Base-by-base conservation (phyloP, 1,139 yeast genomes). In the Insectozyma bohioensis region DNA sequence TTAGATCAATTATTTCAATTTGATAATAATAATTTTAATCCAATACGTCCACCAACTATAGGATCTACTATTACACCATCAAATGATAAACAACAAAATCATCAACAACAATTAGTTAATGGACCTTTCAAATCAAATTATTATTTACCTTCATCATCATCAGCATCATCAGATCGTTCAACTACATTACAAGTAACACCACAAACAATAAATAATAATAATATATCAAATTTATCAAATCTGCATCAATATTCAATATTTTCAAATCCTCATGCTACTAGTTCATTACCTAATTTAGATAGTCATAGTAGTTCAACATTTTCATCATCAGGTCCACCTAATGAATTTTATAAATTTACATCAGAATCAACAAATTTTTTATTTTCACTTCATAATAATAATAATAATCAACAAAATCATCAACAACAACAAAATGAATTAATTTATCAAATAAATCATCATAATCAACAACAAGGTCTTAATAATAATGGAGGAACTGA, bases 201-300 rank as follows among this genome's bases (percentile, higher is more conserved):
- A 13, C 19, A 11, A 9, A 19, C 14, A 13, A 14, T 19, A 24
- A 12, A 12, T 6, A 16, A 23, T 12, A 18, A 13, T n/a, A 29
- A 23, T 22, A 20, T n/a, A n/a, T n/a, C n/a, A n/a, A 21, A 19
- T n/a, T 35, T 20, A 12, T 16, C 31, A 15, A 24, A 22, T 12
- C 20, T 12, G n/a, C 31, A 44, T 14, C 42, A 40, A 25, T 52
- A 56, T 32, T 48, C 58, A 6, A 49, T 59, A 12, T 58, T 57
- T 38, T 46, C 56, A 10, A 54, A 56, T 32, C 48, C 50, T 12
- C 56, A 56, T 20, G 54, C 51, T 14, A 42, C 47, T 39, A 41
- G 9, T 20, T 39, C 40, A 15, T 35, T 37, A 17, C 39, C 39
- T 12, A 25, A 26, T 24, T 26, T 19, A 10, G 35, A 32, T 16